These are phyloP conservation scores for Fomes fomentarius DNA, from an alignment of 1,284 basidiomycete genomes.

Conservation along the genomic window DNA sequence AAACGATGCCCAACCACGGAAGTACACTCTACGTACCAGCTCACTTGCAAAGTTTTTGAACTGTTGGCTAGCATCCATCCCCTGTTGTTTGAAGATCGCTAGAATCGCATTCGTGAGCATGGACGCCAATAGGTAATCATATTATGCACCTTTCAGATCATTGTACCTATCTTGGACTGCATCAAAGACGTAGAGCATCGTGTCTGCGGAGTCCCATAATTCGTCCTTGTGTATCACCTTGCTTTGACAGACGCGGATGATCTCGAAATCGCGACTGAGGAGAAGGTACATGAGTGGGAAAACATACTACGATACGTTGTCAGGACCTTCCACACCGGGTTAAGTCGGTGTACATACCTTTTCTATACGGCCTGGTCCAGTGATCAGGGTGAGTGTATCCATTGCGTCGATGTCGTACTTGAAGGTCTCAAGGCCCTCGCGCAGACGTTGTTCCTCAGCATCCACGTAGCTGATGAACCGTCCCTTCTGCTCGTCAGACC, in stretches of 20 bases:
- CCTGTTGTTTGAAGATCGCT: conserved; percentile 41
- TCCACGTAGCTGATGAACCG: conserved; percentile 26
- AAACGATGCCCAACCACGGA: too few relatives aligned
- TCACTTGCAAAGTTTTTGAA: conserved; percentile 31
- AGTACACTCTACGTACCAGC: conserved; percentile 30
- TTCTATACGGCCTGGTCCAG: conserved; percentile 28
- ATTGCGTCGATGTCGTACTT: conserved; percentile 29
- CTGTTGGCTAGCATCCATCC: conserved; percentile 28
- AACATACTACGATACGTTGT: too few relatives aligned
- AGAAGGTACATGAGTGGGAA: conserved; percentile 24
- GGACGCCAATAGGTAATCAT: too few relatives aligned
- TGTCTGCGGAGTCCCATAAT: conserved; percentile 30
- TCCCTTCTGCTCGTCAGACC: not conserved
- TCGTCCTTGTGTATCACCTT: conserved; percentile 16
- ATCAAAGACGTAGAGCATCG: conserved; percentile 15
- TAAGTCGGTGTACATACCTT: conserved; percentile 15
- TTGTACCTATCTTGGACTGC: conserved; percentile 11
- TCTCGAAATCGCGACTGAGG: conserved; percentile 20
- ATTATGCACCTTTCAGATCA: conserved; percentile 13
- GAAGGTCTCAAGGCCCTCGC: conserved; percentile 26
- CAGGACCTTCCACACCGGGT: too few relatives aligned
- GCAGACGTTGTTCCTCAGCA: conserved; percentile 27
- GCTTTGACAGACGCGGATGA: conserved; percentile 14
- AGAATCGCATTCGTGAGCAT: not conserved
- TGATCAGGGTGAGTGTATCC: conserved; percentile 28